phyloP scores from a whole-genome alignment of 2,329 filamentous ascomycete species.

The Sclerotinia nivalis region DNA sequence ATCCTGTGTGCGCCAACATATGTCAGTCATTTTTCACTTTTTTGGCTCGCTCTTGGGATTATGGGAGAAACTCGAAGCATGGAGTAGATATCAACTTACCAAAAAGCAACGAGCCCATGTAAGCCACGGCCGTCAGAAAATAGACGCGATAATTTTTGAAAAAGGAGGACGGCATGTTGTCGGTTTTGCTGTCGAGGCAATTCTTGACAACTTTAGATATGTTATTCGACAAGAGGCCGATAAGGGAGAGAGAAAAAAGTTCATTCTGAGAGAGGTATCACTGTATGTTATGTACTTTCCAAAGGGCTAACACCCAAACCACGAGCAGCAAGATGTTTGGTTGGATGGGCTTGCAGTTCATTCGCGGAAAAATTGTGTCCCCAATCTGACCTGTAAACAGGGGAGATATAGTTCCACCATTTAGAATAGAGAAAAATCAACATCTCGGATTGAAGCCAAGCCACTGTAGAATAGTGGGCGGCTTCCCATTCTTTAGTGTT shows the following conservation, averaged over 20 bases:
- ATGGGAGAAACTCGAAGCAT: neutral
- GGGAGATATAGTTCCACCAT: slow-evolving; percentile 22
- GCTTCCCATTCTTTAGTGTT: slow-evolving; percentile 4
- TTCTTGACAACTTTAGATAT: neutral
- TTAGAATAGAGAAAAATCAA: neutral
- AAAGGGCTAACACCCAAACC: neutral
- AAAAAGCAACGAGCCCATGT: slow-evolving; percentile 37
- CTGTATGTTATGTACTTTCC: slow-evolving; percentile 11
- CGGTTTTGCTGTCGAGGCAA: slow-evolving; percentile 6
- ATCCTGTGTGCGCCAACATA: slow-evolving; percentile 26
- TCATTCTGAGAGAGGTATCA: neutral
- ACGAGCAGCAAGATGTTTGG: neutral
- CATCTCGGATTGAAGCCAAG: neutral
- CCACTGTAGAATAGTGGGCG: slow-evolving; percentile 10
- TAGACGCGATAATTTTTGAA: slow-evolving; percentile 35
- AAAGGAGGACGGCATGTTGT: slow-evolving; percentile 27
- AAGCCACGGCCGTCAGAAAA: slow-evolving; percentile 34
- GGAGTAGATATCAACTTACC: slow-evolving; percentile 24
- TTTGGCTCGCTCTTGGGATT: neutral
- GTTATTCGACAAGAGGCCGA: slow-evolving; percentile 20
- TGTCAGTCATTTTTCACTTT: slow-evolving; percentile 19
- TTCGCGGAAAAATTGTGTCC: slow-evolving; percentile 20
- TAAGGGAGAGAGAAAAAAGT: neutral
- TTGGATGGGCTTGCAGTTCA: slow-evolving; percentile 1
- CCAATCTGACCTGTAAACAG: neutral